phyloP scores from a whole-genome alignment of 495 filamentous ascomycete genomes.

The Penicillium verhagenii region DNA sequence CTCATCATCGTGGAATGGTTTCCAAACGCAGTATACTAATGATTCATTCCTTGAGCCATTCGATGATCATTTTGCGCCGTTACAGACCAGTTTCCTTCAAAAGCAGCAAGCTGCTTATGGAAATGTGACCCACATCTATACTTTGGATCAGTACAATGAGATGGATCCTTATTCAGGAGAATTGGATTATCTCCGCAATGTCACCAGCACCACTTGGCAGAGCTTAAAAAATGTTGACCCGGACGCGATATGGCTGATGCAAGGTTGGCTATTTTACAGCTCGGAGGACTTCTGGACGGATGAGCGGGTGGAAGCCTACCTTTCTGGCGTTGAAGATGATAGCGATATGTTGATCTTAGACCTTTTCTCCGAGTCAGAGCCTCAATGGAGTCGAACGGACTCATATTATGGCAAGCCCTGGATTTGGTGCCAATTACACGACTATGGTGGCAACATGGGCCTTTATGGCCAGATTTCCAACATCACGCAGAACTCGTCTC shows the following conservation, averaged over 20 bases:
- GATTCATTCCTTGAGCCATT: slow-evolving; percentile 52
- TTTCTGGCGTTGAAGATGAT: slow-evolving; percentile 44
- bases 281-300: slow-evolving; percentile 50
- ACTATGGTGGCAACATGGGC: slow-evolving; percentile 52
- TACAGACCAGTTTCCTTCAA: slow-evolving; percentile 47
- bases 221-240: slow-evolving; percentile 49
- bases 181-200: slow-evolving; percentile 43
- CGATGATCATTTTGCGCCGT: slow-evolving; percentile 42
- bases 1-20: slow-evolving; percentile 46
- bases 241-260: slow-evolving; percentile 53
- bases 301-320: slow-evolving; percentile 47
- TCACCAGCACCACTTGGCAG: slow-evolving; percentile 45
- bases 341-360: slow-evolving; percentile 53
- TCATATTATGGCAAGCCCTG: slow-evolving; percentile 55
- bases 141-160: slow-evolving; percentile 56
- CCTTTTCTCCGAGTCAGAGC: slow-evolving; percentile 49
- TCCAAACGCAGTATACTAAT: slow-evolving; percentile 43
- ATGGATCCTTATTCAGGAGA: slow-evolving; percentile 51
- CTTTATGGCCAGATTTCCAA: slow-evolving; percentile 53
- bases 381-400: slow-evolving; percentile 52
- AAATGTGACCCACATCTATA: slow-evolving; percentile 50
- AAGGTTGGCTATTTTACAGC: slow-evolving; percentile 54
- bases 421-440: slow-evolving; percentile 53
- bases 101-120: slow-evolving; percentile 51
- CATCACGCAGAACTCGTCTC: slow-evolving; percentile 45